These are phyloP conservation scores for Bruguiera sexangula DNA, from an alignment of 345 rosid genomes.

Conservation along the genomic window DNA sequence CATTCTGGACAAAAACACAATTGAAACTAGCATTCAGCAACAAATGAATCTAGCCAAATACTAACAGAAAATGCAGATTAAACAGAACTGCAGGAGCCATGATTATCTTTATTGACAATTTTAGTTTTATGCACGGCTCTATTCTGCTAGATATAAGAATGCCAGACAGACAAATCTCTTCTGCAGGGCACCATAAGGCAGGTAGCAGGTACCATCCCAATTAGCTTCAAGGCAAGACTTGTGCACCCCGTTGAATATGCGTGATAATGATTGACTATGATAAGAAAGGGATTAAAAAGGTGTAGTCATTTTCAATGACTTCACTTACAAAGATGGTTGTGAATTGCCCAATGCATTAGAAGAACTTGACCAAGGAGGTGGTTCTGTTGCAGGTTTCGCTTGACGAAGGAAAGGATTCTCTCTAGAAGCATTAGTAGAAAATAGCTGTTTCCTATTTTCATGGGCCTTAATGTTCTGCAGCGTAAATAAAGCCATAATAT, in stretches of 20 bases:
- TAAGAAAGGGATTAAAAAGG: background rate
- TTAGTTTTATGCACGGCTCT: too few relatives aligned
- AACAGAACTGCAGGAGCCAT: too few relatives aligned
- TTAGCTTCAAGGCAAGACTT: background rate
- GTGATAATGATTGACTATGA: too few relatives aligned
- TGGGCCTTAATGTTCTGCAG: conserved; percentile 86
- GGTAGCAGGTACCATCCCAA: background rate
- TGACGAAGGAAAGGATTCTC: conserved; percentile 51
- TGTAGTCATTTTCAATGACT: background rate
- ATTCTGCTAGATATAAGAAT: too few relatives aligned
- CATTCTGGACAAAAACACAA: conserved; percentile 6
- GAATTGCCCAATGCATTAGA: conserved; percentile 38
- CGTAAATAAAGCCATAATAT: background rate
- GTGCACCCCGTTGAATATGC: background rate
- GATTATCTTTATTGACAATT: too few relatives aligned
- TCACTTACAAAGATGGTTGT: conserved; percentile 49
- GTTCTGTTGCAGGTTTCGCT: conserved; percentile 51
- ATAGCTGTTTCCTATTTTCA: conserved; percentile 74
- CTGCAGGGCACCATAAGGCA: background rate
- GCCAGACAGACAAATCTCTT: too few relatives aligned
- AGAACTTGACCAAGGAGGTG: conserved; percentile 86
- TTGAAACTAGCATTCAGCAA: background rate
- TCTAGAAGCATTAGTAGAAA: conserved; percentile 61
- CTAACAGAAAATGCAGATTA: too few relatives aligned
- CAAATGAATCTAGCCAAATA: background rate